Evolutionary conservation across 768 basidiomycete genomes (phyloP), one percentile per base, ranked within the genome.

Genomic region (Mycena pura): DNA sequence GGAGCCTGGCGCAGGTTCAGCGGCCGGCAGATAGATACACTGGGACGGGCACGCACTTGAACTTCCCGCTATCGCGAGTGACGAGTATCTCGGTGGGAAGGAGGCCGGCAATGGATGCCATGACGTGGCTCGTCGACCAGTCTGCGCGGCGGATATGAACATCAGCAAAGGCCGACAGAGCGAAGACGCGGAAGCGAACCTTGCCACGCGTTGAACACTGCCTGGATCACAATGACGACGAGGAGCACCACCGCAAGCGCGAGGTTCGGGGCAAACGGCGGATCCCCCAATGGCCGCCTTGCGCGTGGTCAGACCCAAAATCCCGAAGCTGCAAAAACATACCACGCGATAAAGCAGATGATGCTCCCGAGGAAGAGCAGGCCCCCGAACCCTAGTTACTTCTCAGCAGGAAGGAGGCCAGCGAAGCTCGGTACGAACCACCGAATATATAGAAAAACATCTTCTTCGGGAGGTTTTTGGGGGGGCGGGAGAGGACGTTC

Each of bases 71-170:
- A 68, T 90, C 84, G 7, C 88, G 82, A 38, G 86, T 79, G 36
- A 90, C 84, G 41, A 87, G 77, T 34, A 88, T 84, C 57, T 86
- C 85, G 31, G 86, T 83, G 0, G 88, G 86, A 2, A 90, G 81
- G 70, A 90, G 86, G 62, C 83, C 82, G 67, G 86, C 83, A 66
- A 88, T 88, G 6, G 85, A 86, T 1, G 82, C 76, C 84, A 88
- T 87, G 48, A 86, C 82, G 17, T 83, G 76, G 0, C 80, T 76
- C 0, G 86, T 86, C 0, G 84, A 82, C 64, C 79, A 87, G 69
- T 87, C 86, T 68, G 46, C 8, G 13, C 10, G 10, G 4, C 1
- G 13, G 39, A n/a, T 48, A 9, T 27, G 27, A 57, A 47, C 13
- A 10, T 36, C 15, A 45, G 17, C 13, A 44, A 17, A 2, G 36